Base-by-base conservation (phyloP, 352 stramenopile genomes). In the Phytophthora idaei region DNA sequence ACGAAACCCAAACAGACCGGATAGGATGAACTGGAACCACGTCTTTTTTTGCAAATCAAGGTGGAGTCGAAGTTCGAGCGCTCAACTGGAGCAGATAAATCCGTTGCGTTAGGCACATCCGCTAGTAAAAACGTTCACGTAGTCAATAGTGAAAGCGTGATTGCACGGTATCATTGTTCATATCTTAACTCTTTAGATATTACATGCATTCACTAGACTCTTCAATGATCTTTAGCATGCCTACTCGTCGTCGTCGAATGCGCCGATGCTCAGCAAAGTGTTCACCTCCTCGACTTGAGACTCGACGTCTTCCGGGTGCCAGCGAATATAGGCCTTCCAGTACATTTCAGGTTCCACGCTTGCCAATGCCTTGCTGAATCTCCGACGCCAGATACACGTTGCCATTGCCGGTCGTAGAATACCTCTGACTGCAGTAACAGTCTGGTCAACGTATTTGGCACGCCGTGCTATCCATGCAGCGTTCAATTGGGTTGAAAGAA, bases 271-370 rank as follows among this genome's bases (percentile, higher is more conserved):
- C 4, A 73, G 55, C 14, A 75, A 59, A 12, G 12, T 36, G 21
- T 39, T 59, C n/a, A 52, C 12, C 32, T 76, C 68, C 14, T 76
- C 57, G 21, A 47, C 15, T 11, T 64, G 41, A 28, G 48, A 12
- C 9, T 54, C 52, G 9, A 47, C 5, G 17, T 76, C 68, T 28
- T 69, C 48, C 3, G 53, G 25, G 49, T 76, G 57, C 50, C 51
- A 60, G 21, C 57, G 63, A 12, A 32, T n/a, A 25, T 76, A 66
- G 3, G 68, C 51, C 7, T 52, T 72, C 68, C 68, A 76, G 57
- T 52, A 76, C 12, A 69, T 14, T n/a, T 73, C 57, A 25, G n/a
- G 1, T 39, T 65, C 14, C 36, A 61, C 49, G 1, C 1, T 14
- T 17, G 50, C 0, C 21, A 64, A 21, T 2, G 29, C 28, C 7